Conservation (phyloP, 2,329 filamentous ascomycete species). For the Aspergillus transmontanensis region DNA sequence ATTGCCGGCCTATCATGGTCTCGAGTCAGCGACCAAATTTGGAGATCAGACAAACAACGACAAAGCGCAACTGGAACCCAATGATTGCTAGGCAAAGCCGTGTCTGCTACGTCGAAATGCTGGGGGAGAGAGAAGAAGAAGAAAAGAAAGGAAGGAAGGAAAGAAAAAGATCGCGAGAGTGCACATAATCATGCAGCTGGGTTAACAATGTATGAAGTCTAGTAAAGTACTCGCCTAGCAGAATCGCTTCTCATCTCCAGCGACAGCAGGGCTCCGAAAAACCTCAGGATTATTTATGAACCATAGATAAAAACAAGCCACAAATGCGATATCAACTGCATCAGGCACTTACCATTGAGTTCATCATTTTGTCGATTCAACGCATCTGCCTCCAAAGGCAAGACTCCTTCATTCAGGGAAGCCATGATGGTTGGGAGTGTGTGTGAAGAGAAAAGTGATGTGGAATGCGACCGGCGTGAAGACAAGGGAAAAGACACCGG, state of each 20-base stretch:
- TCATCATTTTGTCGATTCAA: slow-evolving; percentile 19
- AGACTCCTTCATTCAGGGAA: slow-evolving; percentile 28
- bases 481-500: slow-evolving; percentile 2
- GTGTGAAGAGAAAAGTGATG: not conserved
- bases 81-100: not conserved
- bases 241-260: not conserved
- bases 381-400: slow-evolving; percentile 28
- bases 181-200: too few species aligned
- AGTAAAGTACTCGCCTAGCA: not conserved
- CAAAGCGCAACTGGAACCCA: not conserved
- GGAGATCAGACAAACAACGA: not conserved
- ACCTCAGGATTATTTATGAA: not conserved
- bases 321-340: not conserved
- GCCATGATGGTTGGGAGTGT: slow-evolving; percentile 25
- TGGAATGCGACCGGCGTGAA: slow-evolving; percentile 24
- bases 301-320: not conserved
- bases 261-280: not conserved
- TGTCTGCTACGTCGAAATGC: not conserved
- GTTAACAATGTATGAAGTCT: not conserved
- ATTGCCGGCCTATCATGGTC: slow-evolving; percentile 5
- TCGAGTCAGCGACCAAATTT: not conserved
- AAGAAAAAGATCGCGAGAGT: not conserved
- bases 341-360: slow-evolving; percentile 6
- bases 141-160: not conserved
- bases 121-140: too few species aligned